phyloP scores from a whole-genome alignment of 2,329 filamentous ascomycete genomes.

The Anisogramma anomala region DNA sequence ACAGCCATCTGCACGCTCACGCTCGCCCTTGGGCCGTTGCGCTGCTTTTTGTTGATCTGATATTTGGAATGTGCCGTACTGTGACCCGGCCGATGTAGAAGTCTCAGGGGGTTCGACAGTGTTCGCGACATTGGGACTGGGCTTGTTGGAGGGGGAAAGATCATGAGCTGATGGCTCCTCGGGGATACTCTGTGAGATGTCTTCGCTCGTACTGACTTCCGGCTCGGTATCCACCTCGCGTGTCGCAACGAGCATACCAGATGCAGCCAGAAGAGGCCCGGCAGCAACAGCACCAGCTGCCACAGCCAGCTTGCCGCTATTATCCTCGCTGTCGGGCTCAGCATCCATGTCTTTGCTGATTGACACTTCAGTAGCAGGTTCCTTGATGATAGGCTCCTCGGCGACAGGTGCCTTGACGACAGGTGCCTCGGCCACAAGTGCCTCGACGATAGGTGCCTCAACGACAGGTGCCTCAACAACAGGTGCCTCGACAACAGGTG shows the following conservation, averaged over 20 bases:
- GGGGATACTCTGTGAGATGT: slow-evolving; percentile 12
- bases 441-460: too few relatives aligned
- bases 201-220: slow-evolving; percentile 1
- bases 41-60: slow-evolving; percentile 11
- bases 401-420: background rate
- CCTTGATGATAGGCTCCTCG: background rate
- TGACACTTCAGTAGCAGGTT: background rate
- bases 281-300: slow-evolving; percentile 1
- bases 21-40: slow-evolving; percentile 9
- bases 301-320: background rate
- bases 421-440: background rate
- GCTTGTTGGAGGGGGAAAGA: slow-evolving; percentile 6
- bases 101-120: slow-evolving; percentile 13
- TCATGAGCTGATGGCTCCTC: slow-evolving; percentile 14
- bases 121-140: slow-evolving; percentile 12
- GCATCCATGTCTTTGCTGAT: background rate
- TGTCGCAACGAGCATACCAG: slow-evolving; percentile 1
- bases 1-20: slow-evolving; percentile 11
- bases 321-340: background rate
- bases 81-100: slow-evolving; percentile 13
- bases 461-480: too few relatives aligned
- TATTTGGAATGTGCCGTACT: slow-evolving; percentile 13
- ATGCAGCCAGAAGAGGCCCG: slow-evolving; percentile 2
- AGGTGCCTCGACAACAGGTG: too few relatives aligned
- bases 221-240: background rate